A percentile compares a stretch with the other conserved stretches of the same genome.
Conservation (phyloP, 306 rosid genomes). For the peach (Prunus persica) region Prunus_persica_NCBIv2 NC_034010.1:19339001-19339500, state of each 20-base stretch:
- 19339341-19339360: not conserved
- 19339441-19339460: too few relatives aligned
- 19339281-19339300: conserved; percentile 60
- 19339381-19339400: not conserved
- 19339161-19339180: not conserved
- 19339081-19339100: conserved; percentile 75
- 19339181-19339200: not conserved
- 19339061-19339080: conserved; percentile 60
- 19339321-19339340: not conserved
- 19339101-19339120: conserved; percentile 60
- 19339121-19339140: not conserved
- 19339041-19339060: conserved; percentile 50
- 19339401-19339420: not conserved
- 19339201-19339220: not conserved
- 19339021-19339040: conserved; percentile 54
- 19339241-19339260: conserved; percentile 80
- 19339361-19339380: not conserved
- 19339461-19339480: not conserved
- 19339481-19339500: not conserved
- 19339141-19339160: conserved; percentile 9
- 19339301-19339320: conserved; percentile 53
- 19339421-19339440: not conserved
- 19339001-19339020: not conserved
- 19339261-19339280: conserved; percentile 53
- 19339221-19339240: conserved; percentile 1